Conservation (phyloP, 2,329 filamentous ascomycete species). For the Aspergillus sp. region DNA sequence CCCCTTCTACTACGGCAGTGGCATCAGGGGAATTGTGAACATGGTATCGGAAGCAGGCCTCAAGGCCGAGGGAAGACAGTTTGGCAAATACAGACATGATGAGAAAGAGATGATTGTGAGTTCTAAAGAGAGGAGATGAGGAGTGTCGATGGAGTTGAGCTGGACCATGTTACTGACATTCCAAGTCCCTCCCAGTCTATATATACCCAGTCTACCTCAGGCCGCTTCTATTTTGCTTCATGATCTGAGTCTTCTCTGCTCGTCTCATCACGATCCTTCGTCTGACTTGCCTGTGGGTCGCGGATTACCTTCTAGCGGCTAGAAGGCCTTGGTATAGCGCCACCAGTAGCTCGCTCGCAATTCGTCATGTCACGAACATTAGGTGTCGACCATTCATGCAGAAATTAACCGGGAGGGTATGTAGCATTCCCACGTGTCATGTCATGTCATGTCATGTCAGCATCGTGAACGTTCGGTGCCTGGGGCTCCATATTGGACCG, state of each 20-base stretch:
- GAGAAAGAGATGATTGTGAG: not conserved
- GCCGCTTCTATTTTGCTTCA: not conserved
- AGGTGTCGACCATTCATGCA: not conserved
- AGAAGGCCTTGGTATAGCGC: not conserved
- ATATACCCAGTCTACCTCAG: not conserved
- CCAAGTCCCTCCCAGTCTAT: not conserved
- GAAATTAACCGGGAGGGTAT: not conserved
- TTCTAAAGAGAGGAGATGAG: not conserved
- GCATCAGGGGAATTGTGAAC: not conserved
- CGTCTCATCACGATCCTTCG: not conserved
- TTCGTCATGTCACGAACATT: not conserved
- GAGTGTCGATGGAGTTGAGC: not conserved
- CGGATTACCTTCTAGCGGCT: not conserved
- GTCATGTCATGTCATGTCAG: slow-evolving; percentile 6
- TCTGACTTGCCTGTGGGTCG: not conserved
- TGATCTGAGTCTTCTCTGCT: not conserved
- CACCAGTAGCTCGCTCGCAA: not conserved
- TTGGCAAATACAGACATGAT: not conserved
- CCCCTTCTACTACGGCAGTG: not conserved
- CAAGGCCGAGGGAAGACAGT: not conserved
- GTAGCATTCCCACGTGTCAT: not conserved
- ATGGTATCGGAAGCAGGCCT: slow-evolving; percentile 1
- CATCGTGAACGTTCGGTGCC: not conserved
- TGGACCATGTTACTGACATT: not conserved
- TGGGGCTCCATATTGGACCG: not conserved